phyloP scores from a whole-genome alignment of 2,329 filamentous ascomycete species.

The Talaromyces sp. region DNA sequence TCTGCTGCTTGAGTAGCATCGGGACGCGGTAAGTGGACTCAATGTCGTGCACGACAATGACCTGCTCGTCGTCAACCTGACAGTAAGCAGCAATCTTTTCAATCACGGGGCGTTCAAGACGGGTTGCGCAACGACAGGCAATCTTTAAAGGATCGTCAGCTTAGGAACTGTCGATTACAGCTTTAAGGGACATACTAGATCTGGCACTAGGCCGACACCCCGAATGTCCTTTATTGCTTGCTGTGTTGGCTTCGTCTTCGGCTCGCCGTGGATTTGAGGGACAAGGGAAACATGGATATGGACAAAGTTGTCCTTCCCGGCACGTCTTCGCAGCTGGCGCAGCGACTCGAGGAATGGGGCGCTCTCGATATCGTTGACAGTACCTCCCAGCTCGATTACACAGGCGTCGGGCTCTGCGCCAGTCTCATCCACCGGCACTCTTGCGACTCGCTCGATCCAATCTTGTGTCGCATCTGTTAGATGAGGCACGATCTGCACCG shows the following conservation, averaged over 20 bases:
- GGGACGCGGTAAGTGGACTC: slow-evolving; percentile 91
- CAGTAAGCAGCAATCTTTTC: slow-evolving; percentile 87
- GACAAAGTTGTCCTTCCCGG: slow-evolving; percentile 73
- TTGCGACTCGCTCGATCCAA: slow-evolving; percentile 83
- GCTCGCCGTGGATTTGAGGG: slow-evolving; percentile 65
- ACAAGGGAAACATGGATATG: slow-evolving; percentile 83
- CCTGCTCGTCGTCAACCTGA: slow-evolving; percentile 78
- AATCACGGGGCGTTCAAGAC: slow-evolving; percentile 68
- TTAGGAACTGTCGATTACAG: neutral
- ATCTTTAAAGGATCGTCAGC: slow-evolving; percentile 61
- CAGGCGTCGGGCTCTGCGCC: slow-evolving; percentile 83
- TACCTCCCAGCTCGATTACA: slow-evolving; percentile 48
- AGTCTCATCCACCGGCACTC: slow-evolving; percentile 80
- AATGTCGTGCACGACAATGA: slow-evolving; percentile 84
- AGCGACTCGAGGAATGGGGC: slow-evolving; percentile 83
- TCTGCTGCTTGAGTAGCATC: slow-evolving; percentile 80
- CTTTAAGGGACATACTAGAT: slow-evolving; percentile 8
- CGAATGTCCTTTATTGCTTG: slow-evolving; percentile 80
- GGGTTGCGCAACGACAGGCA: slow-evolving; percentile 81
- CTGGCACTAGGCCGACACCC: slow-evolving; percentile 12
- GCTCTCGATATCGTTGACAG: slow-evolving; percentile 72
- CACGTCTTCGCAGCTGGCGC: slow-evolving; percentile 67
- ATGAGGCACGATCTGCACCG: slow-evolving; percentile 62
- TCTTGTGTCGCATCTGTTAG: slow-evolving; percentile 88
- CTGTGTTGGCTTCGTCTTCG: slow-evolving; percentile 98